Base-by-base conservation (phyloP, 352 stramenopile genomes). In the Pythium monospermum region DNA sequence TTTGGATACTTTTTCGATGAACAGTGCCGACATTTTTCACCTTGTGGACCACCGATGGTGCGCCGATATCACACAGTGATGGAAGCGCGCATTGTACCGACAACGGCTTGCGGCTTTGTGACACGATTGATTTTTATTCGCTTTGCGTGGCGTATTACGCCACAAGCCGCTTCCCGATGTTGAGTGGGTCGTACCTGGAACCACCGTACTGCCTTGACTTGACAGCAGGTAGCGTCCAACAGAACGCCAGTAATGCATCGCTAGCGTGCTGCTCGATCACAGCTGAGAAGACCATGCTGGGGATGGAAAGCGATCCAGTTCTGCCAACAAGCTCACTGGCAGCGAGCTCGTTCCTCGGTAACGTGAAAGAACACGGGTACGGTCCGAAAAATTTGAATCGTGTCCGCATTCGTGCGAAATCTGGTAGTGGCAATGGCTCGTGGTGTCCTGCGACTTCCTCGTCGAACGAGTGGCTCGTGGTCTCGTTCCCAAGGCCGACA, bases 331-430 rank as follows among this genome's bases (percentile, higher is more conserved):
- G 18, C 2, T 21, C 28, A n/a, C 36, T 74, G 30, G 31, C 39
- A 13, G 52, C 57, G 4, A 62, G 56, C 30, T 61, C 54, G 6
- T 83, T 72, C 53, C 48, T 75, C 0, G 42, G 57, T 12, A 74
- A 79, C 25, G 59, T 39, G 8, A 50, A 49, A 7, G 58, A 31
- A 3, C 67, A 85, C n/a, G 74, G 74, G 4, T 85, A 73, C 33
- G 74, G 71, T 0, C 57, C 59, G 6, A 43, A 47, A n/a, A 71
- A 67, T 6, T 44, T 85, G 18, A 38, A 59, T 32, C 60, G 53
- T 0, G 37, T 73, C 35, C 69, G 74, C 22, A 23, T 25, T 23
- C 44, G n/a, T n/a, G n/a, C 37, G 4, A 49, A 13, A n/a, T 53
- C 42, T 28, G 49, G 65, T 27, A 55, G 15, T 33, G 42, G 19